Evolutionary conservation across 2,329 filamentous ascomycete genomes (phyloP).

Genomic region (Arthrinium puccinioides): DNA sequence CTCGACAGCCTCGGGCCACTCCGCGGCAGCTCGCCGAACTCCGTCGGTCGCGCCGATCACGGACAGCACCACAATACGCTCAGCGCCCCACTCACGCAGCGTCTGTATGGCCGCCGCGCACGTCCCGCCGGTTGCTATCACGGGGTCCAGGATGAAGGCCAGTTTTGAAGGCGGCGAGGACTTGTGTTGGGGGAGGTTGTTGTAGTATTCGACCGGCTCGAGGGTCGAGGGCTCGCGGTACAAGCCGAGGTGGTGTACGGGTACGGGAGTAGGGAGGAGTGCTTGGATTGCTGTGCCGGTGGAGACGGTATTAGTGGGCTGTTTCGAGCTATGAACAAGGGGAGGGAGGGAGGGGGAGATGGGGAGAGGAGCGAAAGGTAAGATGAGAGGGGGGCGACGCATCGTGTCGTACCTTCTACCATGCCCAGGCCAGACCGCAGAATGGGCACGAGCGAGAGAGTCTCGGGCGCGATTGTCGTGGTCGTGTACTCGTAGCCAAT

Average conservation of each 20-base stretch:
- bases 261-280: slow-evolving; percentile 71
- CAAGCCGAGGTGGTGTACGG: slow-evolving; percentile 88
- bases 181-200: slow-evolving; percentile 76
- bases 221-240: slow-evolving; percentile 86
- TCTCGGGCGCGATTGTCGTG: slow-evolving; percentile 50
- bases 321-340: too few relatives aligned
- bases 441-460: slow-evolving; percentile 81
- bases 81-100: slow-evolving; percentile 85
- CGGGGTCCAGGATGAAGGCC: slow-evolving; percentile 81
- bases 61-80: slow-evolving; percentile 67
- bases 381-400: neutral
- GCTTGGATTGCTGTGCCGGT: slow-evolving; percentile 59
- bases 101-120: slow-evolving; percentile 85
- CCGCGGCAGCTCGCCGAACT: slow-evolving; percentile 61
- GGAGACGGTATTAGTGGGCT: neutral
- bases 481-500: slow-evolving; percentile 70
- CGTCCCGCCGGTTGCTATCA: slow-evolving; percentile 91
- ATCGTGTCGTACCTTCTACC: slow-evolving; percentile 62
- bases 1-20: slow-evolving; percentile 72
- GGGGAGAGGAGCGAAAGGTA: neutral
- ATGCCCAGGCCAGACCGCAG: slow-evolving; percentile 88
- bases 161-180: slow-evolving; percentile 40
- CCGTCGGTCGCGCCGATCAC: slow-evolving; percentile 69
- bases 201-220: slow-evolving; percentile 93
- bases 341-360: neutral